These are phyloP conservation scores for Rosa persica DNA, from an alignment of 306 rosid species.

Conservation along the genomic window DNA sequence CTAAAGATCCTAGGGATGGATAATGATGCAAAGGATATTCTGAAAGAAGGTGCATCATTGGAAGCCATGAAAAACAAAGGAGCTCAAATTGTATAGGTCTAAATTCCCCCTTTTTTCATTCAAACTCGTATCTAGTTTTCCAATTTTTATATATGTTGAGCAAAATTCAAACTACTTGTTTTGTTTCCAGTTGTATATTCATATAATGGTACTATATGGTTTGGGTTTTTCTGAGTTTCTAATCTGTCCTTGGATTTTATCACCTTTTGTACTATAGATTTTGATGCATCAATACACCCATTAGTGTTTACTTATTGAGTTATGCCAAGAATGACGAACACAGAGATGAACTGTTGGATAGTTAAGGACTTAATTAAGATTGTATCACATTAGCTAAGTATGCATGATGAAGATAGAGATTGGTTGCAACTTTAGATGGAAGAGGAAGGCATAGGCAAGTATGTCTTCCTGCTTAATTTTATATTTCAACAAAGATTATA, in stretches of 20 bases:
- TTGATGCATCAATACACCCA: neutral
- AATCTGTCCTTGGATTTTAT: neutral
- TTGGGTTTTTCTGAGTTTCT: neutral
- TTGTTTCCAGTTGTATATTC: neutral
- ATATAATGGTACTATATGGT: neutral
- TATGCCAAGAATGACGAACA: neutral
- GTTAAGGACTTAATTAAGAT: no score
- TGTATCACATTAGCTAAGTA: neutral
- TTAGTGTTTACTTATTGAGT: neutral
- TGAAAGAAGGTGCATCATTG: conserved; percentile 69
- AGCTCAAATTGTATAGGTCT: conserved; percentile 55
- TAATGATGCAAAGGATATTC: conserved; percentile 77
- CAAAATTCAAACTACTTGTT: neutral
- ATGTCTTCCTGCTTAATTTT: no score
- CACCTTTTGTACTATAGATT: neutral
- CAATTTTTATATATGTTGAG: neutral
- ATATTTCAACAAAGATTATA: no score
- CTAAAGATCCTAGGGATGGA: conserved; percentile 88
- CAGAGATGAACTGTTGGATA: neutral
- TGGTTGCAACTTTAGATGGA: neutral
- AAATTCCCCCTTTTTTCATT: conserved; percentile 11
- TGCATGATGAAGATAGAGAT: neutral
- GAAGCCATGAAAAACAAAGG: conserved; percentile 55
- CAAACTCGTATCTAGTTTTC: conserved; percentile 27
- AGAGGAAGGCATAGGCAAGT: neutral